Percentiles rank a stretch among this genome's conserved stretches.
Evolutionary conservation across 176 grass and related monocot genomes (phyloP).

Genomic region (Guadua angustifolia): DNA sequence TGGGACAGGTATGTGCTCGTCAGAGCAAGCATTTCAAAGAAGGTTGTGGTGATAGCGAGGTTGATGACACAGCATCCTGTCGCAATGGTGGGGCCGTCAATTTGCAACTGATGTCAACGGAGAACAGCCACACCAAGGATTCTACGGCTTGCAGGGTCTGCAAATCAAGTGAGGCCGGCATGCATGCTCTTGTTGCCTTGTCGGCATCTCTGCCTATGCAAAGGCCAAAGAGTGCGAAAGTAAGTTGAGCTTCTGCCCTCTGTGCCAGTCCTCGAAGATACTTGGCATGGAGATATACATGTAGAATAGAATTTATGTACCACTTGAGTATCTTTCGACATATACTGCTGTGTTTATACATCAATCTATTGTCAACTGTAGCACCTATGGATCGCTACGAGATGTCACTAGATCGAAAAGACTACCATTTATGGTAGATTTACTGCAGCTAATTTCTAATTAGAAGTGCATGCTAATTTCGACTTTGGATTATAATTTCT

Average conservation of each 20-base stretch:
- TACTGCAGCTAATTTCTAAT: constrained; percentile 46
- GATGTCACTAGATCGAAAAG: constrained; percentile 4
- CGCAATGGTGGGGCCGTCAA: constrained; percentile 68
- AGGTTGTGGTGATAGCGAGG: constrained; percentile 97
- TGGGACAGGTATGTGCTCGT: constrained; percentile 89
- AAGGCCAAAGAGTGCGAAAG: constrained; percentile 93
- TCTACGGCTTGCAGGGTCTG: constrained; percentile 74
- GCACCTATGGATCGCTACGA: constrained; percentile 41
- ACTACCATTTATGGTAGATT: constrained; percentile 45
- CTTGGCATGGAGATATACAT: constrained; percentile 99
- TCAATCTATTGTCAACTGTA: constrained; percentile 42
- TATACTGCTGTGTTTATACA: constrained; percentile 46
- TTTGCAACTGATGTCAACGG: constrained; percentile 69
- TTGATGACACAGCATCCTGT: constrained; percentile 91
- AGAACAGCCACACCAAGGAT: constrained; percentile 63
- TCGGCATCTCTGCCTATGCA: constrained; percentile 95
- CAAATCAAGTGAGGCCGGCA: constrained; percentile 78
- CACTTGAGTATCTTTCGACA: constrained; percentile 50
- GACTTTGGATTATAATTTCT: neutral
- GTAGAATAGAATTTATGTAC: constrained; percentile 59
- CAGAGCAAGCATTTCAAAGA: constrained; percentile 92
- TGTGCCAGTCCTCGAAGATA: constrained; percentile 93
- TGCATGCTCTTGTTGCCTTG: constrained; percentile 95
- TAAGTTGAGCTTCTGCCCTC: constrained; percentile 89
- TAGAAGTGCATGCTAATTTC: constrained; percentile 30